Conservation (phyloP, 805 yeast genomes). For the Tetrapisispora phaffii region DNA sequence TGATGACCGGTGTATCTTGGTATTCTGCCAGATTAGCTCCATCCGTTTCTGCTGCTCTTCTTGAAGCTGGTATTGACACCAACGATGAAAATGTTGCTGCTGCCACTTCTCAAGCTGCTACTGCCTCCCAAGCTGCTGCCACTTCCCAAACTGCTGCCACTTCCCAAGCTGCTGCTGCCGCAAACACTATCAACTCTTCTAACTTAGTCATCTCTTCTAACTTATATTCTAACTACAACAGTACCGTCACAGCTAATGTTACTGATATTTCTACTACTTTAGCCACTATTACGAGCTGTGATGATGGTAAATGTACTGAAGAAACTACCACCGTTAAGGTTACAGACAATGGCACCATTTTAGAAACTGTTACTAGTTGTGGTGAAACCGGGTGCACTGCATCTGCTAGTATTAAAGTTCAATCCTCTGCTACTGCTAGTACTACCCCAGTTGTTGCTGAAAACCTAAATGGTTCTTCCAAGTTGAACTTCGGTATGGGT, state of each 20-base stretch:
- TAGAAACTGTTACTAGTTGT: slow-evolving; percentile 11
- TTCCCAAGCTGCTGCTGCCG: slow-evolving; percentile 3
- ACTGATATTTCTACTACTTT: slow-evolving; percentile 1
- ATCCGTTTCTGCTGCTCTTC: slow-evolving; percentile 1
- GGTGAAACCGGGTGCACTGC: not conserved
- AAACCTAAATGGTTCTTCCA: slow-evolving; percentile 7
- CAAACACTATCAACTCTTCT: slow-evolving; percentile 1
- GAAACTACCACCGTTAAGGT: slow-evolving; percentile 1
- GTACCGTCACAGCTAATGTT: slow-evolving; percentile 12
- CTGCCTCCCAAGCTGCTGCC: not conserved
- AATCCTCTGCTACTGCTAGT: not conserved
- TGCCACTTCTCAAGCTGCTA: not conserved
- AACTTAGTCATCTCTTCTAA: slow-evolving; percentile 4
- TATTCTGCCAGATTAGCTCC: slow-evolving; percentile 16
- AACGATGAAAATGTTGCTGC: slow-evolving; percentile 1
- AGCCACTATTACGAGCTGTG: slow-evolving; percentile 3
- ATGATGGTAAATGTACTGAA: not conserved
- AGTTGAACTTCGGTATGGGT: slow-evolving; percentile 4
- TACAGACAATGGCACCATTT: slow-evolving; percentile 30
- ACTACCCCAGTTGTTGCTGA: not conserved
- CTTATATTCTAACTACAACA: slow-evolving; percentile 7
- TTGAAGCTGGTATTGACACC: slow-evolving; percentile 2
- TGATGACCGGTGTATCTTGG: slow-evolving; percentile 24
- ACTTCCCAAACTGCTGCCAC: not conserved
- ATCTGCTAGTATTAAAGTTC: not conserved